phyloP scores from a whole-genome alignment of 1,284 basidiomycete species.

The Leccinum pachyderme region DNA sequence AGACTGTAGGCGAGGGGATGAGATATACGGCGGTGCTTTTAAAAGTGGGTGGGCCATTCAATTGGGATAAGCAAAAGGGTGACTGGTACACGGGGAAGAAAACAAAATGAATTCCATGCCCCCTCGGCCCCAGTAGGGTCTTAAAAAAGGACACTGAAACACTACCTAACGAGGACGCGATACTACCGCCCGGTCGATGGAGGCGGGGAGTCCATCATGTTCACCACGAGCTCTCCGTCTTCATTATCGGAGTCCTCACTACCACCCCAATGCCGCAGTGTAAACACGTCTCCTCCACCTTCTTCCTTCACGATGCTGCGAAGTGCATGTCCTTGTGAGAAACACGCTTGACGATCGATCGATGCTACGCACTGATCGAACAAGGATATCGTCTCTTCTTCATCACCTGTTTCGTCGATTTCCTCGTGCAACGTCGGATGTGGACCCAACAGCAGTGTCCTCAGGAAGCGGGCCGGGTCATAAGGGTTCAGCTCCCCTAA shows the following conservation, averaged over 20 bases:
- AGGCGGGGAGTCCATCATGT: constrained; percentile 26
- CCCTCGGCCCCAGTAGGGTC: too few species aligned
- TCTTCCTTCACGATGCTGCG: constrained; percentile 48
- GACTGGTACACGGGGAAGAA: background rate
- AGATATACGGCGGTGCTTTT: background rate
- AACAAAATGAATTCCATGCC: background rate
- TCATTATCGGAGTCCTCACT: constrained; percentile 28
- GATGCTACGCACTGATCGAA: constrained; percentile 48
- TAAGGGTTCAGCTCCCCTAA: constrained; percentile 33
- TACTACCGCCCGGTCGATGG: constrained; percentile 3
- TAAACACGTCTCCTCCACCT: constrained; percentile 50
- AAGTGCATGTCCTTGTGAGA: constrained; percentile 6
- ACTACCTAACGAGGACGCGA: background rate
- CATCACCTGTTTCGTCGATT: constrained; percentile 38
- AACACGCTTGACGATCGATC: constrained; percentile 7
- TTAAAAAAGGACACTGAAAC: too few species aligned
- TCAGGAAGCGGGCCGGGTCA: constrained; percentile 36
- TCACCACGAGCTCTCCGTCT: constrained; percentile 23
- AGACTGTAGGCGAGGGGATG: background rate
- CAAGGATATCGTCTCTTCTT: constrained; percentile 40
- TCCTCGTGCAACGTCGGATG: constrained; percentile 29
- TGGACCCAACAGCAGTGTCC: constrained; percentile 30
- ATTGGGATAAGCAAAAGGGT: background rate
- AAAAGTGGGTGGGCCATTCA: background rate
- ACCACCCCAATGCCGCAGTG: constrained; percentile 34